A percentile compares a stretch with the other conserved stretches of the same genome.
These are phyloP conservation scores for Cerrena zonata DNA, from an alignment of 1,284 basidiomycete species.

Conservation along the genomic window DNA sequence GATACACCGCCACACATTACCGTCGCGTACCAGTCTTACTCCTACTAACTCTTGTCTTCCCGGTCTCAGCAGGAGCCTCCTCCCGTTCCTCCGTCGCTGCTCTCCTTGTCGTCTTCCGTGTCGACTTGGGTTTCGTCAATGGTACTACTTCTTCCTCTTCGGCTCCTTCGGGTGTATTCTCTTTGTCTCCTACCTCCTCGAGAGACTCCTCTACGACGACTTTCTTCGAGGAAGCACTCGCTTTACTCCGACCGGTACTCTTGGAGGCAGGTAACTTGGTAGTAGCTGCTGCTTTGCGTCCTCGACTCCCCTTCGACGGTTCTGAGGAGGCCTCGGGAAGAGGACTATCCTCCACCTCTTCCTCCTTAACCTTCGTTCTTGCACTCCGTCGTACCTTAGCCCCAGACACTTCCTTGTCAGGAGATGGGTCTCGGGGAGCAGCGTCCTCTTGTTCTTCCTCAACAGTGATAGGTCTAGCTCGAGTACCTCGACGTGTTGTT, in stretches of 20 bases:
- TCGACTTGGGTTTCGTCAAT: slow-evolving; percentile 9
- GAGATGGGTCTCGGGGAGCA: slow-evolving; percentile 10
- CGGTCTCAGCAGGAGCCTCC: slow-evolving; percentile 13
- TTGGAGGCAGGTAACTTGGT: background rate
- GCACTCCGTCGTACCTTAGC: slow-evolving; percentile 17
- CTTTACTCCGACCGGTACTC: slow-evolving; percentile 13
- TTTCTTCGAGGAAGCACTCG: slow-evolving; percentile 14
- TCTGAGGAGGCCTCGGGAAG: slow-evolving; percentile 8
- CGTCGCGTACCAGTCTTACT: slow-evolving; percentile 11
- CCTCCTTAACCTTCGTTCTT: slow-evolving; percentile 21
- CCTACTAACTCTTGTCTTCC: slow-evolving; percentile 19
- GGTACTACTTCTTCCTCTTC: slow-evolving; percentile 19
- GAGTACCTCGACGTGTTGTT: slow-evolving; percentile 8
- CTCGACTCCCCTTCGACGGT: slow-evolving; percentile 12
- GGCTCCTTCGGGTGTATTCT: slow-evolving; percentile 36
- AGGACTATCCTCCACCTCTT: slow-evolving; percentile 20
- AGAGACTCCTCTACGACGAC: slow-evolving; percentile 9
- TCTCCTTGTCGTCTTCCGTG: slow-evolving; percentile 10
- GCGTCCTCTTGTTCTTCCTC: slow-evolving; percentile 20
- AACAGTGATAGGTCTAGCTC: slow-evolving; percentile 9
- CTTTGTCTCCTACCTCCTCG: slow-evolving; percentile 27
- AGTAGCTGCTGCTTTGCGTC: slow-evolving; percentile 4
- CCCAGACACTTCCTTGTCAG: slow-evolving; percentile 8
- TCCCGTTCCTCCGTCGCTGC: slow-evolving; percentile 18
- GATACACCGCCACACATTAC: background rate